Evolutionary conservation across 257 asterid genomes (phyloP).

Genomic region (Oldenlandia corymbosa): DNA sequence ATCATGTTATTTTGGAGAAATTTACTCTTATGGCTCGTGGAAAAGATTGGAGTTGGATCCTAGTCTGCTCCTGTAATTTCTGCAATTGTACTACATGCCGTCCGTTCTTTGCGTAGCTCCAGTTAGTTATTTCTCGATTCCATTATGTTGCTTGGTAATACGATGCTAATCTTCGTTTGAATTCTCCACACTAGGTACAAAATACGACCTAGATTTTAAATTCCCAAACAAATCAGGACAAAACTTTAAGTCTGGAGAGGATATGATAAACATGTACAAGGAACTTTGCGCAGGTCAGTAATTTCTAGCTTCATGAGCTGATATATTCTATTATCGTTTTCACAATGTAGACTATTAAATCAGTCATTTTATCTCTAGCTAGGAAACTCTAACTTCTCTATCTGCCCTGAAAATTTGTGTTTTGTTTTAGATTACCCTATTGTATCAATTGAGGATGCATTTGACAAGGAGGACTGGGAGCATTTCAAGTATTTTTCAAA

Average conservation of each 20-base stretch:
- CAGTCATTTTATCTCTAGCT: neutral
- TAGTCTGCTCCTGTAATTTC: neutral
- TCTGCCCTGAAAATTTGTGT: slow-evolving; percentile 9
- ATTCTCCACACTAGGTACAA: slow-evolving; percentile 56
- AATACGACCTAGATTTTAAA: slow-evolving; percentile 86
- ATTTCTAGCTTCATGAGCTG: slow-evolving; percentile 10
- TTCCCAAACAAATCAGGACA: slow-evolving; percentile 80
- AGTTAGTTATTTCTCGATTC: slow-evolving; percentile 10
- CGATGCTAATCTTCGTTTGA: slow-evolving; percentile 19
- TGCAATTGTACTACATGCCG: neutral
- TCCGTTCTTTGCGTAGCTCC: neutral
- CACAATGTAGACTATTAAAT: neutral
- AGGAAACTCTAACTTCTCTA: slow-evolving; percentile 11
- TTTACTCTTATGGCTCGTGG: neutral
- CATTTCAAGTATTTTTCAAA: slow-evolving; percentile 62
- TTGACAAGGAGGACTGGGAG: slow-evolving; percentile 99
- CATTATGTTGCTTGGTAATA: slow-evolving; percentile 17
- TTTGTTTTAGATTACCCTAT: slow-evolving; percentile 67
- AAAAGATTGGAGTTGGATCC: slow-evolving; percentile 3
- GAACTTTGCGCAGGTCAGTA: slow-evolving; percentile 73
- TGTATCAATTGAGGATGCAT: slow-evolving; percentile 95
- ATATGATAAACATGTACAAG: slow-evolving; percentile 82
- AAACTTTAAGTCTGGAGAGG: slow-evolving; percentile 89
- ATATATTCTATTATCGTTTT: slow-evolving; percentile 4
- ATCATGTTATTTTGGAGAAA: slow-evolving; percentile 10